Base-by-base conservation (phyloP, 2,329 filamentous ascomycete species). In the Fusarium drepaniforme region DNA sequence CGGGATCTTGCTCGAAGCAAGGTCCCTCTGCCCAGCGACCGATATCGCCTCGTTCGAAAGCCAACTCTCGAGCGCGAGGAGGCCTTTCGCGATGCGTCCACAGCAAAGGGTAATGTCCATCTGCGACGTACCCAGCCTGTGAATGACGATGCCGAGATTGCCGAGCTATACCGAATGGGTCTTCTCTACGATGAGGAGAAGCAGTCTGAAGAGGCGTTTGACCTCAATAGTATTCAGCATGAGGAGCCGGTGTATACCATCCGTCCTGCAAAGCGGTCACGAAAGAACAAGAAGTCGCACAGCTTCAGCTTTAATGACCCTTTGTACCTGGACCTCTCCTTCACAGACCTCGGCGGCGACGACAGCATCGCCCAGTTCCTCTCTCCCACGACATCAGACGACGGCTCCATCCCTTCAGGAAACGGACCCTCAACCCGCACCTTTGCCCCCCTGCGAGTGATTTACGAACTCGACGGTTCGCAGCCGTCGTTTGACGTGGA, bases 61-160 rank as follows among this genome's bases (percentile, higher is more conserved):
- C 86, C 86, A 3, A 83, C 82, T 1, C 81, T 88, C 25, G 86
- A 86, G 71, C 80, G 86, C 12, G 83, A 88, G 74, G 85, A 87
- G 51, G 86, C 86, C 8, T 88, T 88, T 46, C 80, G 83, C 53
- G 85, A 86, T 56, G 79, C 80, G 5, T 79, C 80, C 23, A 87
- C 85, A 0, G 72, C 80, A 61, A 86, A 83, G 78, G 74, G 72
- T 51, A 78, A 78, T 56, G 75, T 81, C 8, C 74, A 77, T 15
- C 37, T 81, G 1, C 75, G 75, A n/a, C 79, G 76, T 25, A 64
- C 59, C 33, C 68, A 68, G n/a, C 63, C 75, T 16, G 30, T 76
- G 64, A 77, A 62, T 1, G 81, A 85, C 13, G 84, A 85, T 46
- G 80, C 78, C 21, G 79, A 85, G 49, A 75, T 84, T 2, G 83